Evolutionary conservation across 177 flowering plant species (phyloP).

Genomic region (Vitis hybrid): DNA sequence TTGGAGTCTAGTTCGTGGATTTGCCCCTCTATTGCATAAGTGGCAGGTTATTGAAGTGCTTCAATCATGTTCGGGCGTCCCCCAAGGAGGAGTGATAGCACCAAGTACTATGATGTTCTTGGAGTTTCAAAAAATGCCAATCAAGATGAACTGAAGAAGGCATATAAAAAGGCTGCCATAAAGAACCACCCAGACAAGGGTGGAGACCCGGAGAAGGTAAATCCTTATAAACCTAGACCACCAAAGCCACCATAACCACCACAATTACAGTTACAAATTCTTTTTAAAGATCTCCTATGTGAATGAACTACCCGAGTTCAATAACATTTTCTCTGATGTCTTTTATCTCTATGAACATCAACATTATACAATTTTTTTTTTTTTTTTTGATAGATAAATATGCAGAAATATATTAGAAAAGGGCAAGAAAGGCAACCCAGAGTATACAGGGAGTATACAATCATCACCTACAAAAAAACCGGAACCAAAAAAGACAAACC

Average conservation of each 20-base stretch:
- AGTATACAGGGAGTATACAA: no score
- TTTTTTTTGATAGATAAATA: no score
- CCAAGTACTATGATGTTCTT: slow-evolving; percentile 57
- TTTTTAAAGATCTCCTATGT: neutral
- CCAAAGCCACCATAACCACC: no score
- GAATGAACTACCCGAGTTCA: no score
- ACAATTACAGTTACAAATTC: neutral
- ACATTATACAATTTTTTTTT: no score
- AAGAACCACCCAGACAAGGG: slow-evolving; percentile 83
- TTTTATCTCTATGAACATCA: no score
- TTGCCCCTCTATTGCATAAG: neutral
- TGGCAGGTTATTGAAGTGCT: slow-evolving; percentile 3
- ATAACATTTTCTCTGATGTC: no score
- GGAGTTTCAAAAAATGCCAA: slow-evolving; percentile 57
- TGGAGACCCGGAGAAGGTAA: slow-evolving; percentile 73
- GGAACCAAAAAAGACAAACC: no score
- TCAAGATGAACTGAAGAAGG: slow-evolving; percentile 69
- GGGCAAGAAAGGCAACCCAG: no score
- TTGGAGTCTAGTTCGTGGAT: neutral
- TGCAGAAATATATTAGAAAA: no score
- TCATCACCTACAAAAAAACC: no score
- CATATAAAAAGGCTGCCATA: slow-evolving; percentile 68
- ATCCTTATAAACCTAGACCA: neutral
- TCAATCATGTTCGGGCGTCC: slow-evolving; percentile 61
- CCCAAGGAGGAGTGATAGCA: slow-evolving; percentile 58